Percentiles rank a stretch among this genome's conserved stretches.
These are phyloP conservation scores for Pelargonium australe DNA, from an alignment of 441 rosid species.

Conservation along the genomic window DNA sequence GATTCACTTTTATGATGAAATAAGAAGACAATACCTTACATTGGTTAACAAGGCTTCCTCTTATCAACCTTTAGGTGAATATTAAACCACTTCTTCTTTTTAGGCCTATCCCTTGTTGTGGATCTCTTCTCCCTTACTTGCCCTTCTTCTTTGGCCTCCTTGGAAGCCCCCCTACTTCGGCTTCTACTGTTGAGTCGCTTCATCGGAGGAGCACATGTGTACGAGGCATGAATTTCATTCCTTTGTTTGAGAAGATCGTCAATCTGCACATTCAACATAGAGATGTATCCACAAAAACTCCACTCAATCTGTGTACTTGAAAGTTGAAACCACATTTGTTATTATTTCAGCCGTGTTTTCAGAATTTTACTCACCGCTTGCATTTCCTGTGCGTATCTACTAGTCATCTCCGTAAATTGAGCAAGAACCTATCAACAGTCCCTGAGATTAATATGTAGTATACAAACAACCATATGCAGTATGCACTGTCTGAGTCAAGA, in stretches of 20 bases:
- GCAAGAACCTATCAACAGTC: conserved; percentile 49
- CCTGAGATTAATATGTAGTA: conserved; percentile 9
- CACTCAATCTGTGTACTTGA: neutral
- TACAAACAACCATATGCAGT: neutral
- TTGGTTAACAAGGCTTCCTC: conserved; percentile 72
- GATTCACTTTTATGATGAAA: neutral
- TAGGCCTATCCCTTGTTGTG: conserved; percentile 41
- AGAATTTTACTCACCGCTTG: conserved; percentile 49
- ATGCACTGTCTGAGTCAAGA: conserved; percentile 9
- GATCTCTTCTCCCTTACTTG: conserved; percentile 48
- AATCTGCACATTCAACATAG: conserved; percentile 38
- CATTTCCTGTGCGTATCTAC: conserved; percentile 85
- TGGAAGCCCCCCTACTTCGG: conserved; percentile 44
- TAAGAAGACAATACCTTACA: conserved; percentile 17
- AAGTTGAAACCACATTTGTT: neutral
- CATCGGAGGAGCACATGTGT: conserved; percentile 51
- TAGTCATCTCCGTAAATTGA: conserved; percentile 84
- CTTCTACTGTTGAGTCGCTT: conserved; percentile 54
- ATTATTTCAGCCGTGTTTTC: neutral
- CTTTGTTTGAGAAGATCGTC: conserved; percentile 77
- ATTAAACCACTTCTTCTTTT: conserved; percentile 86
- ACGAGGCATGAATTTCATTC: conserved; percentile 70
- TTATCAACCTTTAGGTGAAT: conserved; percentile 73
- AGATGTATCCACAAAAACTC: conserved; percentile 4
- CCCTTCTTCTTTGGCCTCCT: conserved; percentile 51